Percentiles rank a stretch among this genome's conserved stretches.
These are phyloP conservation scores for Coemansia sp. DNA, from an alignment of 192 early-diverging fungal species.

Conservation along the genomic window DNA sequence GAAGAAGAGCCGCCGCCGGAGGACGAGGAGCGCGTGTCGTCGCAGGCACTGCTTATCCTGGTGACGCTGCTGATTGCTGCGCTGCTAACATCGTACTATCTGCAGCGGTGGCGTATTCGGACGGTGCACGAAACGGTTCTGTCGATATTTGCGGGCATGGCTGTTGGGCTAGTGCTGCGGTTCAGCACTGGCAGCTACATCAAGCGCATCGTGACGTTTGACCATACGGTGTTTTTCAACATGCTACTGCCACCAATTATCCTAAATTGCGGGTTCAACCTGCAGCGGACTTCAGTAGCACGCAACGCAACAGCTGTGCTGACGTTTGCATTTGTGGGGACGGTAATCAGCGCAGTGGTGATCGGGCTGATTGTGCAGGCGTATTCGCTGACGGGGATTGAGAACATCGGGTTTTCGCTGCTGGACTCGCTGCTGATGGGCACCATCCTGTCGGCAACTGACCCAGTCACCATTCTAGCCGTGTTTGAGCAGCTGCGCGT, in stretches of 20 bases:
- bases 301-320: conserved; percentile 86
- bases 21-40: conserved; percentile 71
- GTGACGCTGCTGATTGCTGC: conserved; percentile 80
- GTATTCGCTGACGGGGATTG: conserved; percentile 66
- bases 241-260: conserved; percentile 95
- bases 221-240: conserved; percentile 93
- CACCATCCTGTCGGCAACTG: conserved; percentile 91
- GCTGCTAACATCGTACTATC: conserved; percentile 83
- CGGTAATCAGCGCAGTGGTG: conserved; percentile 85
- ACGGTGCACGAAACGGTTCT: conserved; percentile 94
- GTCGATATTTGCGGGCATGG: conserved; percentile 84
- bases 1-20: conserved; percentile 38
- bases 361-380: conserved; percentile 77
- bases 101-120: conserved; percentile 82
- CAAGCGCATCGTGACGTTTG: conserved; percentile 84
- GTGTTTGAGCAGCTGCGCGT: conserved; percentile 93
- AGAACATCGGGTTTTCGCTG: conserved; percentile 69
- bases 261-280: conserved; percentile 92
- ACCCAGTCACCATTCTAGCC: conserved; percentile 94
- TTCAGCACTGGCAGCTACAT: conserved; percentile 55
- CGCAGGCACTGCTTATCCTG: conserved; percentile 83
- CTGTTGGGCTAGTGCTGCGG: conserved; percentile 45
- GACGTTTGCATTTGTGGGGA: conserved; percentile 91
- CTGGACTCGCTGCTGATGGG: conserved; percentile 95
- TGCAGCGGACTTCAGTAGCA: conserved; percentile 86